Percentiles rank a stretch among this genome's conserved stretches.
phyloP scores from a whole-genome alignment of 306 rosid genomes.

The Glycine soja region DNA sequence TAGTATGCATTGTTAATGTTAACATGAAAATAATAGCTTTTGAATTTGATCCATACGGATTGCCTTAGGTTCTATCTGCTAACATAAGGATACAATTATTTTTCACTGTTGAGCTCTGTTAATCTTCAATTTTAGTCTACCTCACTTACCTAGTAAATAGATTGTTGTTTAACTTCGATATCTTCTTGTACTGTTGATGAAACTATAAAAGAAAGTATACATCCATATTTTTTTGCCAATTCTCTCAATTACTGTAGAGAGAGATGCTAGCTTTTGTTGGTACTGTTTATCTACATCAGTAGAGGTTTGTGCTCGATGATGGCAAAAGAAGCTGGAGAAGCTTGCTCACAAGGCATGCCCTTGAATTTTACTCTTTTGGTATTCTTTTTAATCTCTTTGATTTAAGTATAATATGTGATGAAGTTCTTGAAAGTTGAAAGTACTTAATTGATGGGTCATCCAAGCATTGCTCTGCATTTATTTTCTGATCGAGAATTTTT shows the following conservation, averaged over 20 bases:
- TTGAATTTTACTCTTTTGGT: conserved; percentile 1
- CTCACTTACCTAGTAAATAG: background rate
- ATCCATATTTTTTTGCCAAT: background rate
- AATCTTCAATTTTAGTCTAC: conserved; percentile 10
- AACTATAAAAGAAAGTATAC: conserved; percentile 15
- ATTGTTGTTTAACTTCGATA: conserved; percentile 13
- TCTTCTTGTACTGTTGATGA: conserved; percentile 9
- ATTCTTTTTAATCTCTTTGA: background rate
- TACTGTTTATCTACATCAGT: background rate
- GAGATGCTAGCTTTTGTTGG: background rate
- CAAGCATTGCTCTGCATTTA: conserved; percentile 15
- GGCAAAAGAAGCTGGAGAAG: conserved; percentile 72
- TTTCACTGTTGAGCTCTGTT: conserved; percentile 4
- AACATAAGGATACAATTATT: background rate
- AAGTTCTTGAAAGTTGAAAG: background rate
- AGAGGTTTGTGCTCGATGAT: conserved; percentile 30
- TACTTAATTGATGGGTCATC: conserved; percentile 20
- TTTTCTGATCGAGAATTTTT: conserved; percentile 31
- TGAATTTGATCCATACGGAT: too few species aligned
- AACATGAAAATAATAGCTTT: too few species aligned
- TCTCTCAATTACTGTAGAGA: background rate
- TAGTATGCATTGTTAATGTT: background rate
- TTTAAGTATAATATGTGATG: background rate
- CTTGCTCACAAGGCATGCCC: conserved; percentile 76
- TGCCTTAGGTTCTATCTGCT: background rate